Evolutionary conservation across 2,329 filamentous ascomycete species (phyloP).

Genomic region (Thielaviopsis musarum): DNA sequence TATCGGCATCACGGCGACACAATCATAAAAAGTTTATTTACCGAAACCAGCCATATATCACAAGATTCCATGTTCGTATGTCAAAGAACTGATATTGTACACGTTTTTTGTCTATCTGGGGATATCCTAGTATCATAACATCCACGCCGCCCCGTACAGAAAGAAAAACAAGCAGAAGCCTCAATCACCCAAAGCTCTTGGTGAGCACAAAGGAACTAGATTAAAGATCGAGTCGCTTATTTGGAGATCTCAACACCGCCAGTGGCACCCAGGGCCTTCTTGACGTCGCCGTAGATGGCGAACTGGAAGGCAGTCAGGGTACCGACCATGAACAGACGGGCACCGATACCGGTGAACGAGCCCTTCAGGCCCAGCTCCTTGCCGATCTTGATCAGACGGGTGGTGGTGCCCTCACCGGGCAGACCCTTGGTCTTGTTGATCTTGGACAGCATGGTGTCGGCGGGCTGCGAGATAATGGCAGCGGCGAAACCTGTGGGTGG

Average conservation of each 20-base stretch:
- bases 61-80: background rate
- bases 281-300: constrained; percentile 69
- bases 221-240: constrained; percentile 17
- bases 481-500: constrained; percentile 44
- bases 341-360: constrained; percentile 66
- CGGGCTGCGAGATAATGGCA: constrained; percentile 73
- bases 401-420: constrained; percentile 68
- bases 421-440: constrained; percentile 90
- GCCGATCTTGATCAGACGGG: constrained; percentile 72
- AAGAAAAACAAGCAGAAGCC: background rate
- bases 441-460: constrained; percentile 87
- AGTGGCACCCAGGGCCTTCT: constrained; percentile 51
- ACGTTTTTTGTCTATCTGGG: constrained; percentile 12
- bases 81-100: constrained; percentile 11
- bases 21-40: no score
- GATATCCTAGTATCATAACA: constrained; percentile 13
- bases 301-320: constrained; percentile 68
- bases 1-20: no score
- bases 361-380: constrained; percentile 70
- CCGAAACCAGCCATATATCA: no score
- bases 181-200: background rate
- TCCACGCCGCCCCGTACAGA: constrained; percentile 3
- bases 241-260: constrained; percentile 59
- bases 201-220: background rate
- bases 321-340: constrained; percentile 47